Evolutionary conservation across 2,329 filamentous ascomycete genomes (phyloP).

Genomic region (Xylaria sp.): DNA sequence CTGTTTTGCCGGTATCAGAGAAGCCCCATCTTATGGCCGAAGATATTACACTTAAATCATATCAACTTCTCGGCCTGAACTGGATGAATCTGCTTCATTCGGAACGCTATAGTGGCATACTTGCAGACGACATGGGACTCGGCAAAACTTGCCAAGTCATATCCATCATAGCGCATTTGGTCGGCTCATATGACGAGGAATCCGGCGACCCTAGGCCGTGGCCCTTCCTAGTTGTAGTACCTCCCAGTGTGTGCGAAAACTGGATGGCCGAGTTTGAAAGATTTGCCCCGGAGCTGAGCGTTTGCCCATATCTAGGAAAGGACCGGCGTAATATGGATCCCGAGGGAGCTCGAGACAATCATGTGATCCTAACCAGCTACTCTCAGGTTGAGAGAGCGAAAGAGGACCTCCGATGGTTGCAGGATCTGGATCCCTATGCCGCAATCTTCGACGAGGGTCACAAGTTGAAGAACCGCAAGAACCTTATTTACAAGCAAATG

Average conservation of each 20-base stretch:
- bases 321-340: slow-evolving; percentile 72
- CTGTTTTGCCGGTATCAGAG: slow-evolving; percentile 58
- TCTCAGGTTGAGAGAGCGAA: slow-evolving; percentile 65
- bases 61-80: slow-evolving; percentile 93
- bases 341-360: slow-evolving; percentile 71
- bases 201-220: slow-evolving; percentile 57
- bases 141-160: slow-evolving; percentile 99
- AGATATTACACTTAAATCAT: slow-evolving; percentile 85
- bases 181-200: slow-evolving; percentile 66
- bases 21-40: slow-evolving; percentile 84
- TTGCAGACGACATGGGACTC: slow-evolving; percentile 97
- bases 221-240: slow-evolving; percentile 88
- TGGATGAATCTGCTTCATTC: slow-evolving; percentile 90
- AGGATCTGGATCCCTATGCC: slow-evolving; percentile 60
- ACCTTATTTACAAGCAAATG: slow-evolving; percentile 82
- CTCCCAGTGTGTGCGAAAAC: slow-evolving; percentile 93
- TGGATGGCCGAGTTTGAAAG: slow-evolving; percentile 91
- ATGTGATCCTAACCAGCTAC: slow-evolving; percentile 70
- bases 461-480: slow-evolving; percentile 87
- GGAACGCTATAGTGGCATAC: slow-evolving; percentile 83
- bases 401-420: slow-evolving; percentile 63
- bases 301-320: slow-evolving; percentile 75
- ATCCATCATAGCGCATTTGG: slow-evolving; percentile 85
- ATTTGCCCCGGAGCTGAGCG: slow-evolving; percentile 81
- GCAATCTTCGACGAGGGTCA: slow-evolving; percentile 95